Evolutionary conservation across 2,329 filamentous ascomycete species (phyloP).

Genomic region (Massarina eburnea): DNA sequence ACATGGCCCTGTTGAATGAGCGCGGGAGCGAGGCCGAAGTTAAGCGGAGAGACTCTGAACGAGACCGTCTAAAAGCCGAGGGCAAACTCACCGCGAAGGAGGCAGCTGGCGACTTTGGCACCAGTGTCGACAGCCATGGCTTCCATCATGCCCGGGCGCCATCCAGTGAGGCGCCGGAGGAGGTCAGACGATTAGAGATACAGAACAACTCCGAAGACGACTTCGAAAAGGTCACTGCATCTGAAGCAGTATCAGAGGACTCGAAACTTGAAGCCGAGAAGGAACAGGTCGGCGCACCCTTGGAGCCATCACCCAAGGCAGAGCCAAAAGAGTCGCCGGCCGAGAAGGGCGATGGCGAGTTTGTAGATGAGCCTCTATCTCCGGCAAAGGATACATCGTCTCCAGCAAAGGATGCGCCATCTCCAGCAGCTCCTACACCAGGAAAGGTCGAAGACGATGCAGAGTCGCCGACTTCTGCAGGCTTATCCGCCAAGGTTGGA

Average conservation of each 20-base stretch:
- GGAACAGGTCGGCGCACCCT: slow-evolving; percentile 37
- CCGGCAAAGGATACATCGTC: slow-evolving; percentile 47
- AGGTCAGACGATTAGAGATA: slow-evolving; percentile 71
- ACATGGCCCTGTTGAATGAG: slow-evolving; percentile 96
- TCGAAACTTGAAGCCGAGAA: slow-evolving; percentile 54
- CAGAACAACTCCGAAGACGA: slow-evolving; percentile 85
- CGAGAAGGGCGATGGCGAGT: slow-evolving; percentile 51
- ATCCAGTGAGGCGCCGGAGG: slow-evolving; percentile 60
- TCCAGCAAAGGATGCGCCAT: slow-evolving; percentile 23
- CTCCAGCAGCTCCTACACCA: slow-evolving; percentile 20
- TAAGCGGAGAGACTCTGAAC: slow-evolving; percentile 73
- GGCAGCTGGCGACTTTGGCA: slow-evolving; percentile 53
- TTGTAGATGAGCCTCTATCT: slow-evolving; percentile 76
- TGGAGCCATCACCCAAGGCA: slow-evolving; percentile 50
- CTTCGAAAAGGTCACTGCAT: slow-evolving; percentile 81
- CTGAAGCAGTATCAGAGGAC: slow-evolving; percentile 72
- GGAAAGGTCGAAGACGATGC: slow-evolving; percentile 33
- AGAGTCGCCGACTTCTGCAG: slow-evolving; percentile 53
- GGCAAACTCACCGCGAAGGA: slow-evolving; percentile 67
- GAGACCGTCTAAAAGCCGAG: slow-evolving; percentile 75
- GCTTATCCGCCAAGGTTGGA: slow-evolving; percentile 57
- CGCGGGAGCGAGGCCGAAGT: slow-evolving; percentile 86
- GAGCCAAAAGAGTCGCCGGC: slow-evolving; percentile 23
- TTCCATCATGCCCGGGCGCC: slow-evolving; percentile 54
- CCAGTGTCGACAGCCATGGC: slow-evolving; percentile 54